Conservation (phyloP, 176 grass and related monocot genomes). For the Raddia guianensis region DNA sequence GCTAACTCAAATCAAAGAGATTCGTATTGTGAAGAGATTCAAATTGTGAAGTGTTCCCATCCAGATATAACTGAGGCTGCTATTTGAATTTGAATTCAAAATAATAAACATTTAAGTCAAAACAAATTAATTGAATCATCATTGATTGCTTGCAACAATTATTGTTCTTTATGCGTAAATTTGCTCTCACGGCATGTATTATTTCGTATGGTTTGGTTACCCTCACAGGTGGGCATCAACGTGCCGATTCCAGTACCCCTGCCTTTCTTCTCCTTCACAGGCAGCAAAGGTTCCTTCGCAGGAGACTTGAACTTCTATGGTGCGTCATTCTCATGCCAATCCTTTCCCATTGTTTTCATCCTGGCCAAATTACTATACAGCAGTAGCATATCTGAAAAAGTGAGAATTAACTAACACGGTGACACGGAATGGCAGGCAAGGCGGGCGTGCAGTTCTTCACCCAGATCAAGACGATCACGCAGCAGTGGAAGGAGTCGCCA, state of each 20-base stretch:
- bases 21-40: background rate
- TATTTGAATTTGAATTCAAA: background rate
- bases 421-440: slow-evolving; percentile 65
- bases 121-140: background rate
- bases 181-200: background rate
- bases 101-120: background rate
- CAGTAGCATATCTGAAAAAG: background rate
- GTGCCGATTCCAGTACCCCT: slow-evolving; percentile 93
- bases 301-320: slow-evolving; percentile 98
- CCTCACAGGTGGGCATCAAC: slow-evolving; percentile 88
- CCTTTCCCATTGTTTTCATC: background rate
- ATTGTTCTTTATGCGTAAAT: background rate
- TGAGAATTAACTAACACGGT: slow-evolving; percentile 4
- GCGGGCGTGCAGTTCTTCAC: slow-evolving; percentile 95
- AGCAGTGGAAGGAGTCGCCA: slow-evolving; percentile 87
- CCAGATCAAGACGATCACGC: slow-evolving; percentile 92
- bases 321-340: slow-evolving; percentile 28
- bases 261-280: slow-evolving; percentile 95
- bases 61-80: background rate
- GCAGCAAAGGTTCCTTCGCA: slow-evolving; percentile 91
- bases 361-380: background rate
- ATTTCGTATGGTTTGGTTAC: background rate
- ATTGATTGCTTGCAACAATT: background rate
- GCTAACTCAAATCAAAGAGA: background rate
- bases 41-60: background rate